Percentiles rank a stretch among this genome's conserved stretches.
Conservation (phyloP, 1,284 basidiomycete genomes). For the Cryptococcus sp. region DNA sequence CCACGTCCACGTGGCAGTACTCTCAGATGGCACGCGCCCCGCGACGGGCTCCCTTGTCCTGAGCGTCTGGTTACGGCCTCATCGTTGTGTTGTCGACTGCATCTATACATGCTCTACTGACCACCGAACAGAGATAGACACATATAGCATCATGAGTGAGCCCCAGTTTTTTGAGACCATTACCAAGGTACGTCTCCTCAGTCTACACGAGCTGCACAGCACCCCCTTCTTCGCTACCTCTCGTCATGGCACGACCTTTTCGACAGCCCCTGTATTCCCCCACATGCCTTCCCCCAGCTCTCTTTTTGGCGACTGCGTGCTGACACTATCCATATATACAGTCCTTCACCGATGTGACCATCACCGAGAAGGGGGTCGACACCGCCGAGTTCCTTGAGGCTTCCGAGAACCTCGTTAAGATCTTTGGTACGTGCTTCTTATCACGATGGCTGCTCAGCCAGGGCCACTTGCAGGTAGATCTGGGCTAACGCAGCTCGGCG, state of each 20-base stretch:
- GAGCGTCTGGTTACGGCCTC: too few species aligned
- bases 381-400: constrained; percentile 87
- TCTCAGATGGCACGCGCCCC: too few species aligned
- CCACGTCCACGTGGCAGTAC: not conserved
- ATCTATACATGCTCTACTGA: not conserved
- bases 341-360: constrained; percentile 87
- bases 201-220: too few species aligned
- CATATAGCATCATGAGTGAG: constrained; percentile 57
- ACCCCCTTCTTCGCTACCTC: too few species aligned
- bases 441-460: not conserved
- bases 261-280: too few species aligned
- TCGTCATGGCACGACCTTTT: too few species aligned
- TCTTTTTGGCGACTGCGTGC: not conserved
- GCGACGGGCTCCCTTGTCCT: not conserved
- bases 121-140: not conserved
- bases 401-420: constrained; percentile 77
- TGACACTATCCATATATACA: constrained; percentile 40
- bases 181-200: constrained; percentile 59
- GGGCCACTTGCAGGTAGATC: not conserved
- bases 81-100: not conserved
- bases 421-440: constrained; percentile 72
- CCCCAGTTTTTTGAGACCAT: constrained; percentile 78
- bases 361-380: constrained; percentile 83
- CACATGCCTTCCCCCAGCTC: too few species aligned
- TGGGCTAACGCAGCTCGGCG: not conserved